Conservation (phyloP, 495 filamentous ascomycete species). For the Podospora australis region DNA sequence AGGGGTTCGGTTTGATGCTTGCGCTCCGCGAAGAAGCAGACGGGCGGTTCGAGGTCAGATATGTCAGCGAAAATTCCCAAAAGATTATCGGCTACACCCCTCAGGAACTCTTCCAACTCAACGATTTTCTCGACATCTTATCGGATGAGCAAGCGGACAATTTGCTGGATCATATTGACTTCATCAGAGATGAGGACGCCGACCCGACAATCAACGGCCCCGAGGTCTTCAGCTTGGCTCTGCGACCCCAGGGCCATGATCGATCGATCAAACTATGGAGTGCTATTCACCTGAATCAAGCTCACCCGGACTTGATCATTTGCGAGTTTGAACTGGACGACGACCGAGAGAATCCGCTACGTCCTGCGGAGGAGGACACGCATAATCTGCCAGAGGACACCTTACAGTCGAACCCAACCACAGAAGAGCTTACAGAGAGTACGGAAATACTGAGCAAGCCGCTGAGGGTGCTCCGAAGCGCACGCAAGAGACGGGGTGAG, state of each 20-base stretch:
- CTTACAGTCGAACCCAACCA: constrained; percentile 57
- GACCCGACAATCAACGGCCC: constrained; percentile 70
- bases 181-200: constrained; percentile 69
- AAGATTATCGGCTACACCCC: constrained; percentile 74
- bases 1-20: constrained; percentile 74
- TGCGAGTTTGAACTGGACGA: constrained; percentile 93
- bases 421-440: constrained; percentile 66
- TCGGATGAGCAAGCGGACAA: constrained; percentile 76
- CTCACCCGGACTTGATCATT: constrained; percentile 64
- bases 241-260: constrained; percentile 46
- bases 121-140: constrained; percentile 73
- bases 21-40: constrained; percentile 67
- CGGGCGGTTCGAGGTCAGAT: constrained; percentile 61
- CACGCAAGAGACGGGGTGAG: constrained; percentile 70
- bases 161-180: constrained; percentile 80
- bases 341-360: constrained; percentile 65
- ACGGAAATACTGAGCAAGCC: constrained; percentile 70
- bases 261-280: constrained; percentile 73
- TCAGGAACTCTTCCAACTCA: constrained; percentile 64
- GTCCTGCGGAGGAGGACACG: constrained; percentile 47
- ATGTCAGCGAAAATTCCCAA: constrained; percentile 83
- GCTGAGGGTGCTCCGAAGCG: constrained; percentile 70
- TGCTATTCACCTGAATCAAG: constrained; percentile 67
- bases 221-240: constrained; percentile 75
- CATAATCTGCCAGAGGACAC: constrained; percentile 67